These are phyloP conservation scores for Cladosporium cucumerinum DNA, from an alignment of 2,329 filamentous ascomycete genomes.

Conservation along the genomic window DNA sequence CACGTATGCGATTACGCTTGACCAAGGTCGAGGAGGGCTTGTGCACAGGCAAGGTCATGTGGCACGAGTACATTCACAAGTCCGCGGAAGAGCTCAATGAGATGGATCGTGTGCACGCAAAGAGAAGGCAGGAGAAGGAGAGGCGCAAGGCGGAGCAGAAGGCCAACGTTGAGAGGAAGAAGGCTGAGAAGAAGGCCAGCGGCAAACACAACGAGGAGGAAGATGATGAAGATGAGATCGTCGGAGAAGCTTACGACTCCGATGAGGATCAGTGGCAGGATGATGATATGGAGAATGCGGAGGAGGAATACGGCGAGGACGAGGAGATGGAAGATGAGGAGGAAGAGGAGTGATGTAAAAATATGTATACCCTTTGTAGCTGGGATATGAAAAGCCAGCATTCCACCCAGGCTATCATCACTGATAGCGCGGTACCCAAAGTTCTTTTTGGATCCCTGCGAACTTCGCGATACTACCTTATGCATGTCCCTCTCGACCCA, in stretches of 20 bases:
- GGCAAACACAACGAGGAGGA: slow-evolving; percentile 43
- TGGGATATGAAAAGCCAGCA: slow-evolving; percentile 8
- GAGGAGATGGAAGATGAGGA: slow-evolving; percentile 28
- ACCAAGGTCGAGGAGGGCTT: slow-evolving; percentile 96
- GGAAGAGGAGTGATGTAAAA: slow-evolving; percentile 15
- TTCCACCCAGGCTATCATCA: background rate
- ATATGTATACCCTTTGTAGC: slow-evolving; percentile 10
- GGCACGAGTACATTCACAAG: slow-evolving; percentile 95
- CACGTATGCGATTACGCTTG: slow-evolving; percentile 80
- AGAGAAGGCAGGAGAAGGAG: slow-evolving; percentile 75
- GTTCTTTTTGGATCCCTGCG: background rate
- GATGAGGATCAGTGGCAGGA: slow-evolving; percentile 52
- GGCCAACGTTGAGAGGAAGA: slow-evolving; percentile 87
- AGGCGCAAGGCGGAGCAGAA: slow-evolving; percentile 76
- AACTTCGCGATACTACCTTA: background rate
- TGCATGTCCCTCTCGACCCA: background rate
- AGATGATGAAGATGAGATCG: slow-evolving; percentile 35
- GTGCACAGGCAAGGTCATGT: slow-evolving; percentile 87
- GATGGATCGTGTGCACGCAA: slow-evolving; percentile 79
- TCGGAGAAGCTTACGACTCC: slow-evolving; percentile 49
- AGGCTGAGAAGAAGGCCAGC: slow-evolving; percentile 53
- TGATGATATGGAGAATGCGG: slow-evolving; percentile 46
- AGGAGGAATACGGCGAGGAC: slow-evolving; percentile 31
- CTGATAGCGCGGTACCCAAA: background rate
- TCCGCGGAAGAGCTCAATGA: slow-evolving; percentile 70